Base-by-base conservation (phyloP, 371 early-diverging fungal species). In the Apophysomyces trapeziformis region DNA sequence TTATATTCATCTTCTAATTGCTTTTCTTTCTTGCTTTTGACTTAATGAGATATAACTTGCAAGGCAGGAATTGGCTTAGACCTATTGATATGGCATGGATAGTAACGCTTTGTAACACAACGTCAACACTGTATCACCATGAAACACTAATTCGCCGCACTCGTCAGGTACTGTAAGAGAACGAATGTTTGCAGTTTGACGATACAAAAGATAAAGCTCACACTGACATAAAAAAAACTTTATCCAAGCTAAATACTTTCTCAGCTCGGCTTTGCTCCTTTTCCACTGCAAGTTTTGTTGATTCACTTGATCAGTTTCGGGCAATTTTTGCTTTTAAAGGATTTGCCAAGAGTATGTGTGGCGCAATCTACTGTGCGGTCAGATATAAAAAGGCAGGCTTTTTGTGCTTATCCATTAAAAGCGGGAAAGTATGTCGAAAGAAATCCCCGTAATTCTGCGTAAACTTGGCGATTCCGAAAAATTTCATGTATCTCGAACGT, bases 401-500 rank as follows among this genome's bases (percentile, higher is more conserved):
- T 21, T 5, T 21, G 11, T 6, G 11, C 8, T 21, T 4, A 6
- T 18, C 9, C 21, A 50, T 50, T 47, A 21, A 9, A 50, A 21
- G 16, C 21, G 21, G 1, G 54, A 21, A 26, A 11, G 6, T 26
- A 50, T 50, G 54, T 21, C 54, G 7, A 50, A n/a, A 21, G 54
- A 16, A 50, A 9, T 50, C 9, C 21, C 54, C 2, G 21, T 21
- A 21, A 16, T 26, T 50, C 54, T 50, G 37, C 59, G 68, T 43
- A 41, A 45, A 14, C 64, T 82, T 1, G 80, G 83, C 14, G 9
- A 71, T 1, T 43, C 79, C 7, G 80, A 82, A 58, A 82, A 78
- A 39, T 82, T 72, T 39, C 83, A 82, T 38, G 37, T 67, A 4
- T 71, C 78, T 26, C 76, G 76, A 7, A 62, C 68, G 0, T 35